A percentile compares a stretch with the other conserved stretches of the same genome.
These are phyloP conservation scores for Saururus chinensis DNA, from an alignment of 164 flowering plant species.

Conservation along the genomic window DNA sequence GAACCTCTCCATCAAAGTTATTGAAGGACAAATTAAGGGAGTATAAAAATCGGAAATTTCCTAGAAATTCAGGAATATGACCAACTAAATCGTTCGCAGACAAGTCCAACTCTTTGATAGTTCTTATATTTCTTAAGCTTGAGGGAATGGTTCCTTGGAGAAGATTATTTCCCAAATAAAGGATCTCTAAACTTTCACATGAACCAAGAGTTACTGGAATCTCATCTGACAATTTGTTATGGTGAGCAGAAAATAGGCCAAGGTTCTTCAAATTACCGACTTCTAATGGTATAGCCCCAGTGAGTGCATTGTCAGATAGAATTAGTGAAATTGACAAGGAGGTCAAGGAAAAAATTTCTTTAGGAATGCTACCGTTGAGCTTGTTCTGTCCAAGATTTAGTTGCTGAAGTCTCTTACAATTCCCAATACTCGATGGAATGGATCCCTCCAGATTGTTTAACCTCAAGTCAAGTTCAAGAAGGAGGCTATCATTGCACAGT, in stretches of 20 bases:
- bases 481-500: constrained; percentile 15
- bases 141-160: too few relatives aligned
- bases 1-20: constrained; percentile 13
- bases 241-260: neutral
- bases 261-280: constrained; percentile 13
- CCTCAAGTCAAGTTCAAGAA: neutral
- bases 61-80: too few relatives aligned
- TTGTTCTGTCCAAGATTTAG: constrained; percentile 3
- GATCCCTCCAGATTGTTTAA: constrained; percentile 15
- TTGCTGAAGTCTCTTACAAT: neutral
- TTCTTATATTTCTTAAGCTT: too few relatives aligned
- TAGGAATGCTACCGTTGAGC: too few relatives aligned
- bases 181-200: too few relatives aligned
- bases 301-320: constrained; percentile 9
- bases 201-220: too few relatives aligned
- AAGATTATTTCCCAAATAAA: too few relatives aligned
- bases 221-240: constrained; percentile 7
- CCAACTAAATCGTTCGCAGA: constrained; percentile 7
- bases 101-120: neutral
- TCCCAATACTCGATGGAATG: constrained; percentile 6
- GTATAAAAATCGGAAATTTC: too few relatives aligned
- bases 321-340: neutral
- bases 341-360: neutral
- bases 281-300: constrained; percentile 15
- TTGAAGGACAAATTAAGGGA: too few relatives aligned